Evolutionary conservation across 148 eudicot genomes (phyloP), one percentile per base, ranked within the genome.

Genomic region (Spergularia marina): DNA sequence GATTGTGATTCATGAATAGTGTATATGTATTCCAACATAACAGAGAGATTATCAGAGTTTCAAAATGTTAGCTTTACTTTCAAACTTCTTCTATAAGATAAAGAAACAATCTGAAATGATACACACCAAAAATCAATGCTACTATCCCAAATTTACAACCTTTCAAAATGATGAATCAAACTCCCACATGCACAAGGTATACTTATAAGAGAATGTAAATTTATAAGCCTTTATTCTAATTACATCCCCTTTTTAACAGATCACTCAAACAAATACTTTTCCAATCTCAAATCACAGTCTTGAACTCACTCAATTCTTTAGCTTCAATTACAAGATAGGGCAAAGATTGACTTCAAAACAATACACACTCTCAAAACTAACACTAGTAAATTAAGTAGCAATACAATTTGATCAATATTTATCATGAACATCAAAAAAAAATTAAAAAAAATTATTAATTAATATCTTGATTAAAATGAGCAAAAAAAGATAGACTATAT

Each of bases 101-200:
- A 23, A 23, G 25, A 17, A 7, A 20, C 20, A 39, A 71, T 71
- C 80, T 20, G 17, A 71, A 53, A n/a, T 53, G 15, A 9, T 51
- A 0, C 11, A 30, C 57, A 14, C 20, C 36, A 30, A 4, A 4
- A 61, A 39, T 34, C 70, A 71, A 64, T n/a, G 18, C 18, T 54
- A 30, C 71, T 39, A 65, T 64, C 13, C 15, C 69, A 71, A 57
- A 16, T 53, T 60, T 25, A 44, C 21, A 23, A 61, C 16, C 17
- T 41, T 41, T 0, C 23, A 54, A 18, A 75, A 21, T 10, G 51
- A 53, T 52, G 40, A 40, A 74, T 74, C 78, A 75, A 67, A 58
- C 34, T 59, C 73, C 23, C 52, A 73, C 74, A 79, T 66, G 72
- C 81, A 78, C 7, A 59, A 0, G 44, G 3, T 41, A 56, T 76